These are phyloP conservation scores for Lolium perenne DNA, from an alignment of 176 grass and related monocot species.

Conservation along the genomic window DNA sequence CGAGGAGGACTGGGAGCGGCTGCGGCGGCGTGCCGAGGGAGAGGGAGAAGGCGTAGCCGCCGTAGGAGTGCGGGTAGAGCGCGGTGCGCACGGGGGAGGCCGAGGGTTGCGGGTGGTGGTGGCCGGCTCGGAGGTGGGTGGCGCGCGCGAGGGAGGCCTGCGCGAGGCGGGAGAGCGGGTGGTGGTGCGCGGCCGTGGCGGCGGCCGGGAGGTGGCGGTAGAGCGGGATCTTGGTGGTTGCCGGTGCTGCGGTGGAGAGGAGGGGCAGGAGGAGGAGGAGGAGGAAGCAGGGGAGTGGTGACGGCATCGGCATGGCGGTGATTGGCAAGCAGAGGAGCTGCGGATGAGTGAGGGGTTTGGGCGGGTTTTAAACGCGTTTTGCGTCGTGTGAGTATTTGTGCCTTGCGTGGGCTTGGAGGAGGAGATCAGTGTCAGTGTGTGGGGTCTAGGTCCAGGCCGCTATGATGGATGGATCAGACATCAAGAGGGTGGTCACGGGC, in stretches of 20 bases:
- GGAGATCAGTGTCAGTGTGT: background rate
- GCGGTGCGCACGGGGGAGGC: background rate
- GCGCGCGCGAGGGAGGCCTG: slow-evolving; percentile 63
- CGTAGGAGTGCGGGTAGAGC: slow-evolving; percentile 87
- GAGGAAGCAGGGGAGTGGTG: background rate
- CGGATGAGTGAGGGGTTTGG: background rate
- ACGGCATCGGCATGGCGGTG: slow-evolving; percentile 21
- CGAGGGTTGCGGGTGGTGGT: background rate
- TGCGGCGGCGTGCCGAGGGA: slow-evolving; percentile 74
- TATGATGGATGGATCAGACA: background rate
- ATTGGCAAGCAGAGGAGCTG: background rate
- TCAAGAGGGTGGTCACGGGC: background rate
- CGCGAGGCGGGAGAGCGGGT: slow-evolving; percentile 53
- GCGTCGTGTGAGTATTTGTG: background rate
- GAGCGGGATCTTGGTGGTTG: slow-evolving; percentile 28
- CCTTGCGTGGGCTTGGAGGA: background rate
- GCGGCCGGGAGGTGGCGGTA: slow-evolving; percentile 36
- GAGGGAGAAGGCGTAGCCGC: slow-evolving; percentile 81
- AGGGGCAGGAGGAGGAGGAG: slow-evolving; percentile 10
- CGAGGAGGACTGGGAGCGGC: slow-evolving; percentile 67
- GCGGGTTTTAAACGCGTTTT: slow-evolving; percentile 21
- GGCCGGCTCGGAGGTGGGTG: slow-evolving; percentile 44
- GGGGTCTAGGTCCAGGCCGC: background rate
- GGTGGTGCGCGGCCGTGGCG: background rate
- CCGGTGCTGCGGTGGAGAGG: background rate